A percentile compares a stretch with the other conserved stretches of the same genome.
Conservation (phyloP, 1,284 basidiomycete genomes). For the Leccinum cinnamomeum region DNA sequence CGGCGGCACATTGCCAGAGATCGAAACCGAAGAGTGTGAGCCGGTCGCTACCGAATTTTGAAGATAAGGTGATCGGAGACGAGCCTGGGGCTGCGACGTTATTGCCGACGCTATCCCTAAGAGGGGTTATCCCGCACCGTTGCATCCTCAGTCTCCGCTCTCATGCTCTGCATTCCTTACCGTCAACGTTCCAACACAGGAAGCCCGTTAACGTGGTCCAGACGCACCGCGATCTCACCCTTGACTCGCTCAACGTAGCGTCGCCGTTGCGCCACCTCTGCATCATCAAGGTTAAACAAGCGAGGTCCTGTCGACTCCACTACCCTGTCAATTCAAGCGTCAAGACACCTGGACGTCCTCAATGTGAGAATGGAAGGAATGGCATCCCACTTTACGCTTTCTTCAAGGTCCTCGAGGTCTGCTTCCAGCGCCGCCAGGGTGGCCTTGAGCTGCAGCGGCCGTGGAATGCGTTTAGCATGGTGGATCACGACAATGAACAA, state of each 20-base stretch:
- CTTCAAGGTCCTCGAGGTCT: constrained; percentile 85
- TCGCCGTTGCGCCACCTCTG: constrained; percentile 71
- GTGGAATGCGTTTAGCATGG: neutral
- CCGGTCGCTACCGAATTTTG: constrained; percentile 12
- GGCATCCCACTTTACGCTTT: constrained; percentile 70
- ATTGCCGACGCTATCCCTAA: neutral
- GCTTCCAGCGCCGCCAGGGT: constrained; percentile 76
- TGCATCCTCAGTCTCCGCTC: constrained; percentile 43
- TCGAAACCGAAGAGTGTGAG: constrained; percentile 16
- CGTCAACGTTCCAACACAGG: constrained; percentile 19
- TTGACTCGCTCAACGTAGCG: constrained; percentile 74
- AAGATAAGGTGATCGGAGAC: constrained; percentile 18
- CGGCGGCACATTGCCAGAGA: constrained; percentile 13
- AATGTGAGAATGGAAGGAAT: neutral
- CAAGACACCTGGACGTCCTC: constrained; percentile 3
- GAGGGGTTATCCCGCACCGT: constrained; percentile 19
- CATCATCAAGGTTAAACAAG: constrained; percentile 77
- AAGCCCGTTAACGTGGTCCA: constrained; percentile 1
- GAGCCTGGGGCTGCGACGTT: constrained; percentile 9
- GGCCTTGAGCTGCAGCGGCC: constrained; percentile 58
- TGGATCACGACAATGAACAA: neutral
- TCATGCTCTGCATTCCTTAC: constrained; percentile 63
- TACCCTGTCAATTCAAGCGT: constrained; percentile 47
- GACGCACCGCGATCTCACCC: constrained; percentile 74
- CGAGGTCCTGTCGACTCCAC: constrained; percentile 80